Evolutionary conservation across 2,329 filamentous ascomycete genomes (phyloP), one percentile per base, ranked within the genome.

Genomic region (Aspergillus oerlinghausenensis): DNA sequence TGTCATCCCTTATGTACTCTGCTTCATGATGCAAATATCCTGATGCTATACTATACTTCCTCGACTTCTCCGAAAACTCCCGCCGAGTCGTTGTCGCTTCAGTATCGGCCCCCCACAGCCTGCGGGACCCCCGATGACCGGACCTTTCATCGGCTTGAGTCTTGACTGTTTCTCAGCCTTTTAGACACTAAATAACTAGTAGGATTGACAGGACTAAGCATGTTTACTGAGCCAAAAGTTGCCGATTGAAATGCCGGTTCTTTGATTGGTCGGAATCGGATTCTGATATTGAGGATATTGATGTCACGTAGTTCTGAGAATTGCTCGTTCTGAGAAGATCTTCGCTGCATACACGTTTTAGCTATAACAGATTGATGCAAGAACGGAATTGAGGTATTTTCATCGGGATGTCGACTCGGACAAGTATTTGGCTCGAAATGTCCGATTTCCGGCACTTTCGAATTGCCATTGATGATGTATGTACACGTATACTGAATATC

Each of bases 101-200:
- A 29, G 19, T 43, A 50, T 45, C 53, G 49, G 52, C 25, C 9
- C 14, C 21, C 40, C 54, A 52, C 54, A 32, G 38, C 6, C 21
- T 4, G 14, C 23, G 8, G 21, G 49, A 49, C n/a, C 28, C 38
- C 54, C 54, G 53, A 55, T 32, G 48, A 51, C 53, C 53, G 53
- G 53, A 50, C 43, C 10, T 50, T 55, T 43, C 23, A 50, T 50
- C 52, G 52, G 52, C 25, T 49, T 21, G 8, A 29, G 28, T 29
- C 1, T 29, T 19, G 17, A 43, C 40, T 43, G 14, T 5, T 38
- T 8, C 14, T 38, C 17, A 17, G 7, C 25, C 5, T 3, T 35
- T 35, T 38, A 38, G 32, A 35, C 21, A 11, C 7, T 21, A 19
- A 10, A 2, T 3, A 19, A 10, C 2, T 7, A 19, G 40, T 11